A percentile compares a stretch with the other conserved stretches of the same genome.
These are phyloP conservation scores for Apiotrichum gracile DNA, from an alignment of 1,284 basidiomycete genomes.

Conservation along the genomic window DNA sequence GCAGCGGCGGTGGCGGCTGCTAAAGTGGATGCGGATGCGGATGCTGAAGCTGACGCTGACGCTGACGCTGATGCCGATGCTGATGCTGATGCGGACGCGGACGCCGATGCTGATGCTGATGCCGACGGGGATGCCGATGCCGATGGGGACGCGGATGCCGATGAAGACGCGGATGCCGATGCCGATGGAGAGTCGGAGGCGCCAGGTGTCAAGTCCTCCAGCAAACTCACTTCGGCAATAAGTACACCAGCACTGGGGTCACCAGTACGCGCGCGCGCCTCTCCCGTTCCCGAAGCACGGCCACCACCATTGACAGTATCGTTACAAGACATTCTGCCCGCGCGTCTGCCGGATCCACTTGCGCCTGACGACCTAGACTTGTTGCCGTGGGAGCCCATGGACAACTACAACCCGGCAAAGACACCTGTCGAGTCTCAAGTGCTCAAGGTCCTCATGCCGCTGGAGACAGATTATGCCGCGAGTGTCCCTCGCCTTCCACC, in stretches of 20 bases:
- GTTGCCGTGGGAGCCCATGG: constrained; percentile 33
- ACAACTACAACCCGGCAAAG: constrained; percentile 33
- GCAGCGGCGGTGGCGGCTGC: not conserved
- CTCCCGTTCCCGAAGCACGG: not conserved
- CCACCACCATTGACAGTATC: constrained; percentile 6
- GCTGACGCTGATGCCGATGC: constrained; percentile 13
- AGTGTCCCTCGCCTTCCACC: constrained; percentile 32
- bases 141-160: not conserved
- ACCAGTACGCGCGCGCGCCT: constrained; percentile 1
- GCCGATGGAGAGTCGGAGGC: constrained; percentile 1
- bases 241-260: constrained; percentile 9
- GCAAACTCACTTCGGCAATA: not conserved
- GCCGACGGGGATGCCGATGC: constrained; percentile 17
- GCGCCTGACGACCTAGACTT: constrained; percentile 11
- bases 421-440: constrained; percentile 14
- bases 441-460: constrained; percentile 30
- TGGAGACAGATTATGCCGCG: constrained; percentile 31
- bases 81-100: constrained; percentile 19
- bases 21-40: not conserved
- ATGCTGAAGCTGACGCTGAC: constrained; percentile 3
- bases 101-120: constrained; percentile 22
- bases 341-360: constrained; percentile 4
- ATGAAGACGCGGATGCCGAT: not conserved
- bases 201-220: not conserved
- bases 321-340: constrained; percentile 8